Evolutionary conservation across 352 stramenopile species (phyloP).

Genomic region (Phytophthora europaea): DNA sequence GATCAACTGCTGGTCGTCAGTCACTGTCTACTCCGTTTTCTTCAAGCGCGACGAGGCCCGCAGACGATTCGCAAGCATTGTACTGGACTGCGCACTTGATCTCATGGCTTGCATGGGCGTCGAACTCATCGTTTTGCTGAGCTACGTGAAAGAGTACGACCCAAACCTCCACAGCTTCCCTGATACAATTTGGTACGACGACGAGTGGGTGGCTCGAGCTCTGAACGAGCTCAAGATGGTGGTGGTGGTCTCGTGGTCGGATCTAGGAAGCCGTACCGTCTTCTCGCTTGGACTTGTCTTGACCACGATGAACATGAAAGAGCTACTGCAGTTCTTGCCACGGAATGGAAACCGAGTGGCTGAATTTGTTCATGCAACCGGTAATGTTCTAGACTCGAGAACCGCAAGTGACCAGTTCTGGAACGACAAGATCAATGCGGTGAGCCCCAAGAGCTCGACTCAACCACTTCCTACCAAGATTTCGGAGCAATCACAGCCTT

Average conservation of each 20-base stretch:
- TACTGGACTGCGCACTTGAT: conserved; percentile 32
- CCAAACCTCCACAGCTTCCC: conserved; percentile 10
- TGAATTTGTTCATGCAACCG: background rate
- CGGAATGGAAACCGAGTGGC: background rate
- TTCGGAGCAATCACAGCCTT: background rate
- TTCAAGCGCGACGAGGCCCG: conserved; percentile 21
- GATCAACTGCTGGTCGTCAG: conserved; percentile 36
- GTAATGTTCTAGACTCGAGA: background rate
- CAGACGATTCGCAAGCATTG: conserved; percentile 26
- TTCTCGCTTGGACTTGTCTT: conserved; percentile 31
- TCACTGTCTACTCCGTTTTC: conserved; percentile 28
- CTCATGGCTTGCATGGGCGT: conserved; percentile 33
- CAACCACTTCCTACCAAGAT: background rate
- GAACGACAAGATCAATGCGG: background rate
- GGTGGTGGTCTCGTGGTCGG: conserved; percentile 30
- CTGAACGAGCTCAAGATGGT: conserved; percentile 39
- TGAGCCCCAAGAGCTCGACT: background rate
- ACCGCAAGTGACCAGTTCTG: background rate
- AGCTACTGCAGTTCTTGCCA: conserved; percentile 1
- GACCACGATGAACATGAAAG: conserved; percentile 20
- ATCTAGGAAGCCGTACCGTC: conserved; percentile 23
- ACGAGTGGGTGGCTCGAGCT: conserved; percentile 31
- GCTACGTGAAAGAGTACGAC: conserved; percentile 24
- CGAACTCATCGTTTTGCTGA: conserved; percentile 20
- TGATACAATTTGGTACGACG: conserved; percentile 16